Conservation (phyloP, 1,139 yeast species). For the Hanseniaspora gamundiae region DNA sequence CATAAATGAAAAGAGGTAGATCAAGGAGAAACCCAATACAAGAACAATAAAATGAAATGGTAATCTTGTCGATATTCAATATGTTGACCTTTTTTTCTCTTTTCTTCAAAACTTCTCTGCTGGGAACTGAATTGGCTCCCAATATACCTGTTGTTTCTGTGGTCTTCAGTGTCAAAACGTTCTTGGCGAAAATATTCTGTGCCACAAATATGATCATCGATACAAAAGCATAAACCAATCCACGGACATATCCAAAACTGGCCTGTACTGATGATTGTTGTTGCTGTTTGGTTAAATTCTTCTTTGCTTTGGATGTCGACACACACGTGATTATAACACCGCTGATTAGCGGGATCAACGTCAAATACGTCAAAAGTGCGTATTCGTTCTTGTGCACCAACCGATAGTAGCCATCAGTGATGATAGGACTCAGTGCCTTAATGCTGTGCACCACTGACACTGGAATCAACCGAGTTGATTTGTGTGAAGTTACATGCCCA, state of each 20-base stretch:
- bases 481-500: conserved; percentile 83
- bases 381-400: conserved; percentile 45
- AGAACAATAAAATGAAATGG: conserved; percentile 76
- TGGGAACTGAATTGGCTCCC: conserved; percentile 15
- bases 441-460: conserved; percentile 87
- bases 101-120: background rate
- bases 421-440: conserved; percentile 78
- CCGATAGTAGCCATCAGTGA: conserved; percentile 74
- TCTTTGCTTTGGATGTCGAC: conserved; percentile 16
- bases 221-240: conserved; percentile 69
- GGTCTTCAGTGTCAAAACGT: conserved; percentile 47
- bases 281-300: conserved; percentile 12
- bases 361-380: conserved; percentile 54
- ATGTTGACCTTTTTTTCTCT: conserved; percentile 11
- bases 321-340: conserved; percentile 82
- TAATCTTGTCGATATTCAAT: conserved; percentile 56
- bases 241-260: conserved; percentile 29
- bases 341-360: conserved; percentile 60
- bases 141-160: background rate
- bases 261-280: conserved; percentile 23
- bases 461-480: conserved; percentile 78
- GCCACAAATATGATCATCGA: conserved; percentile 82
- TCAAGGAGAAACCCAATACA: conserved; percentile 68
- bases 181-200: conserved; percentile 86
- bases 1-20: conserved; percentile 59